Percentiles rank a stretch among this genome's conserved stretches.
phyloP scores from a whole-genome alignment of 225 moss, liverwort and hornwort genomes.

The Physcomitrium patens region DNA sequence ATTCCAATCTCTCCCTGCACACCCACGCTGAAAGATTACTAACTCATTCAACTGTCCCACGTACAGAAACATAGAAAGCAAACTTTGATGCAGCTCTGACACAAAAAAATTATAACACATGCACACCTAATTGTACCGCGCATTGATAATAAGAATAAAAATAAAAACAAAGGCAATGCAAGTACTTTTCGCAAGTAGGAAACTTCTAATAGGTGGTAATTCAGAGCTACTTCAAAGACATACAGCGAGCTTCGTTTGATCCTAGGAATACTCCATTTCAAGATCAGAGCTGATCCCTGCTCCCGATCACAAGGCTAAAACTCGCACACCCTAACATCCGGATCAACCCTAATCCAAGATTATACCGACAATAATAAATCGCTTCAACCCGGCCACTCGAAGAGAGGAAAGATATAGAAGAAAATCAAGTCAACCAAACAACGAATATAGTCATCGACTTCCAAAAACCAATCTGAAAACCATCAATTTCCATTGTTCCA shows the following conservation, averaged over 20 bases:
- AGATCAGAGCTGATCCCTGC: background rate
- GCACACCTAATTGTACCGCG: background rate
- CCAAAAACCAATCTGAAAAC: background rate
- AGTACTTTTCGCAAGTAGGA: background rate
- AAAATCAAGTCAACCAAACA: background rate
- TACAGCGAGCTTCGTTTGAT: background rate
- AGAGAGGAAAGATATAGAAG: background rate
- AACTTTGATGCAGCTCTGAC: background rate
- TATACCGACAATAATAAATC: background rate
- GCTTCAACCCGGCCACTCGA: slow-evolving; percentile 27
- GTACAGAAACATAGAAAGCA: background rate
- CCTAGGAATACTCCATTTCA: background rate
- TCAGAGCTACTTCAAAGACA: slow-evolving; percentile 3
- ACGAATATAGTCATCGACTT: background rate
- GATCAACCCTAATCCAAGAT: slow-evolving; percentile 35
- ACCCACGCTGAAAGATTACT: slow-evolving; percentile 22
- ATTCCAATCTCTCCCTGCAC: slow-evolving; percentile 59
- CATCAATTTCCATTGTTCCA: background rate
- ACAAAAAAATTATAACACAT: background rate
- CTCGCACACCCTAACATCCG: background rate
- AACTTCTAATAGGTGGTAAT: background rate
- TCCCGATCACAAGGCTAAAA: slow-evolving; percentile 1
- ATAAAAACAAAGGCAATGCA: background rate
- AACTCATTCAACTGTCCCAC: slow-evolving; percentile 8
- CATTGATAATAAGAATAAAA: too few relatives aligned